Evolutionary conservation across 176 grass and related monocot genomes (phyloP).

Genomic region (Oryza brachyantha): DNA sequence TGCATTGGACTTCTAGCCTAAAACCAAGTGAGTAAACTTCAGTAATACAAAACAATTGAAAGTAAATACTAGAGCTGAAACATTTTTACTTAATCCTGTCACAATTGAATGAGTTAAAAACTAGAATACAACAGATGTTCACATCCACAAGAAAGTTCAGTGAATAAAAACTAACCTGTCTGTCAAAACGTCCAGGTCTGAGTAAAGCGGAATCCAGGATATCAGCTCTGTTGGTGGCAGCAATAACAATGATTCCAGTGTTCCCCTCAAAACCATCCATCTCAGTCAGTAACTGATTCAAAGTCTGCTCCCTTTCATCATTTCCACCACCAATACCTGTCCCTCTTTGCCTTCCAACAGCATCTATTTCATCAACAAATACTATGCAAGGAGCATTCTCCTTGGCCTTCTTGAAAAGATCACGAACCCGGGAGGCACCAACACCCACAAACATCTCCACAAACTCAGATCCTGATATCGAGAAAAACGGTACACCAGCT

Average conservation of each 20-base stretch:
- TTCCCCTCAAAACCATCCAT: conserved; percentile 98
- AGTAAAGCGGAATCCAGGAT: conserved; percentile 97
- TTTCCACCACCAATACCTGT: conserved; percentile 93
- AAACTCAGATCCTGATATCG: conserved; percentile 94
- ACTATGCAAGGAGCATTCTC: conserved; percentile 98
- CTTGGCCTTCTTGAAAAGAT: conserved; percentile 98
- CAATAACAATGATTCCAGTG: conserved; percentile 95
- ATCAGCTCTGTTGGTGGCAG: conserved; percentile 93
- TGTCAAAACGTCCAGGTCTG: conserved; percentile 95
- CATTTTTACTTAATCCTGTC: background rate
- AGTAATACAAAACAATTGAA: background rate
- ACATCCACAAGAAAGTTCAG: background rate
- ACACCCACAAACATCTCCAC: conserved; percentile 99
- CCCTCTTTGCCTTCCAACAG: conserved; percentile 88
- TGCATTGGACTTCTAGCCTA: background rate
- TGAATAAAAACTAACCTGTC: conserved; percentile 69
- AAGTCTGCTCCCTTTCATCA: conserved; percentile 90
- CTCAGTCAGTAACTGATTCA: conserved; percentile 88
- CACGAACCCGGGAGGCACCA: conserved; percentile 89
- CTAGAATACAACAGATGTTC: conserved; percentile 2
- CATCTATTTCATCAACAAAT: conserved; percentile 96
- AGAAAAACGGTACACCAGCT: conserved; percentile 97
- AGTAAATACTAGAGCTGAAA: background rate
- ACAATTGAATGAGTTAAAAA: background rate
- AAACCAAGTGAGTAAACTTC: background rate